A percentile compares a stretch with the other conserved stretches of the same genome.
Conservation (phyloP, 495 filamentous ascomycete species). For the Talaromyces adpressus region DNA sequence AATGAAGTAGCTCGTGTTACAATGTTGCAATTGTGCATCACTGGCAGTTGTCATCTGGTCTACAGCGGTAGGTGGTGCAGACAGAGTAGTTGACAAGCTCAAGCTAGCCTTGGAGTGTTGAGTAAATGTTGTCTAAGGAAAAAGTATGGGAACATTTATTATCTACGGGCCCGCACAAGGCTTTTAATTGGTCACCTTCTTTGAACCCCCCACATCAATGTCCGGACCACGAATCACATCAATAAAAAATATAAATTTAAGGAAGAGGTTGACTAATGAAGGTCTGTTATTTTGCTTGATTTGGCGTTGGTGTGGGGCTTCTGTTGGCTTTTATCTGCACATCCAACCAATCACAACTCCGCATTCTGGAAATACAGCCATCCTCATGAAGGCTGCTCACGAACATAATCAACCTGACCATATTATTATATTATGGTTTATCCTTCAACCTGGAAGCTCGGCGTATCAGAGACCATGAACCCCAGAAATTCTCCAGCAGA, state of each 20-base stretch:
- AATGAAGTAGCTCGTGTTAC: not conserved
- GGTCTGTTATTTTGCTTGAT: not conserved
- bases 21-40: conserved; percentile 1
- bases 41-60: not conserved
- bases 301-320: not conserved
- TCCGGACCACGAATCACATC: not conserved
- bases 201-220: not conserved
- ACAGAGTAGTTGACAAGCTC: too few relatives aligned
- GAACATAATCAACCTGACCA: too few relatives aligned
- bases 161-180: too few relatives aligned
- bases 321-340: not conserved
- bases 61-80: too few relatives aligned
- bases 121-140: too few relatives aligned
- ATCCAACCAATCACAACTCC: not conserved
- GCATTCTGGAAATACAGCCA: not conserved
- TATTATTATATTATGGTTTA: too few relatives aligned
- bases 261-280: not conserved
- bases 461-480: not conserved
- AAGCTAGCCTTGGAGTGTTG: too few relatives aligned
- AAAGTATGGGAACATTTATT: not conserved
- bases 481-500: not conserved
- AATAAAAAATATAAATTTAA: not conserved
- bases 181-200: not conserved
- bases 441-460: not conserved
- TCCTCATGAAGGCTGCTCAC: too few relatives aligned